A percentile compares a stretch with the other conserved stretches of the same genome.
Evolutionary conservation across 805 yeast genomes (phyloP).

Genomic region (Pichia eremophila): DNA sequence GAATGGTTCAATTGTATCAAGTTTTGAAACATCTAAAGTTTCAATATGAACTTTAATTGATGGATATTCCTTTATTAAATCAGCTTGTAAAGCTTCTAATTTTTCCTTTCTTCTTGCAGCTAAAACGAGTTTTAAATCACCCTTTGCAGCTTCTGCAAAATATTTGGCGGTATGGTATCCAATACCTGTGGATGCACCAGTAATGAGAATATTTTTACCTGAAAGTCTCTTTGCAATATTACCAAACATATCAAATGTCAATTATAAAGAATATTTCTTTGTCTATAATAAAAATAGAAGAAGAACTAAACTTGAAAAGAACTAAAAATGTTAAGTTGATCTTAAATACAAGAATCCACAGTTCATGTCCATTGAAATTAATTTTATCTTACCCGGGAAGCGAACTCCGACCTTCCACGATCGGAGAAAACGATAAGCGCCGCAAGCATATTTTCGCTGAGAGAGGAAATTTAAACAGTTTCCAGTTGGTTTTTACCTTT

Average conservation of each 20-base stretch:
- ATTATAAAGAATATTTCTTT: no score
- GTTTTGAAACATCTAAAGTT: conserved; percentile 31
- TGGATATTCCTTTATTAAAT: conserved; percentile 29
- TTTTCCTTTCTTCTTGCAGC: conserved; percentile 47
- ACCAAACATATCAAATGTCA: conserved; percentile 18
- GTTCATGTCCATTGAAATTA: no score
- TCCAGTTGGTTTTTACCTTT: no score
- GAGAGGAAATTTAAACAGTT: no score
- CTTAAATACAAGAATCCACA: no score
- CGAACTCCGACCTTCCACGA: no score
- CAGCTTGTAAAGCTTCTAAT: conserved; percentile 29
- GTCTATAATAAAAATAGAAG: no score
- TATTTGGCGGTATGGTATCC: conserved; percentile 89
- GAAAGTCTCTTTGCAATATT: conserved; percentile 71
- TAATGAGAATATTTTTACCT: conserved; percentile 70
- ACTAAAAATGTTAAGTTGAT: no score
- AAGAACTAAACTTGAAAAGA: no score
- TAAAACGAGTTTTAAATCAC: conserved; percentile 38
- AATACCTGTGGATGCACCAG: conserved; percentile 97
- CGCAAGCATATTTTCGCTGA: no score
- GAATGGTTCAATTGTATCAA: conserved; percentile 40
- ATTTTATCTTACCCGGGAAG: neutral
- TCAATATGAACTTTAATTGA: conserved; percentile 25
- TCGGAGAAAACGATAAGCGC: no score
- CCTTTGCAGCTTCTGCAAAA: conserved; percentile 56